Percentiles rank a stretch among this genome's conserved stretches.
Evolutionary conservation across 306 rosid species (phyloP).

Genomic region (Cucumis melo): DNA sequence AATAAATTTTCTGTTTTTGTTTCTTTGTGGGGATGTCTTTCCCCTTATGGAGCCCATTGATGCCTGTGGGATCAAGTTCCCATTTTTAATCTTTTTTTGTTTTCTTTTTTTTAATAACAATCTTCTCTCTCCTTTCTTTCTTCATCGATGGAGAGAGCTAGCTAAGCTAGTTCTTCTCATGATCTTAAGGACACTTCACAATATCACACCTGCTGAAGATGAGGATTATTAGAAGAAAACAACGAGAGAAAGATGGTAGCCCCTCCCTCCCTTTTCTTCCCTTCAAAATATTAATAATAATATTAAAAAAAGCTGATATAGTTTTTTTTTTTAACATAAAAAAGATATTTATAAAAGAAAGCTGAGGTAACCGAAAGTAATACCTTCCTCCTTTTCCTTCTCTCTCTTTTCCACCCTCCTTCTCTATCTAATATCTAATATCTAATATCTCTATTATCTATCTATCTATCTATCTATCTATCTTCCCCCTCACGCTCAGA

Average conservation of each 20-base stretch:
- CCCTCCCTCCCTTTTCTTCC: background rate
- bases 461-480: background rate
- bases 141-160: background rate
- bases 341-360: conserved; percentile 41
- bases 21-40: conserved; percentile 64
- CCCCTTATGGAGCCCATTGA: conserved; percentile 63
- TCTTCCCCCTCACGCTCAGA: background rate
- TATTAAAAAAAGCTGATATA: conserved; percentile 4
- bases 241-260: conserved; percentile 14
- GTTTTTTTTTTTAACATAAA: conserved; percentile 4
- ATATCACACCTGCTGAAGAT: conserved; percentile 32
- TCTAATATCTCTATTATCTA: too few species aligned
- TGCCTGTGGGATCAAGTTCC: conserved; percentile 80
- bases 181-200: conserved; percentile 21
- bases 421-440: background rate
- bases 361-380: conserved; percentile 44
- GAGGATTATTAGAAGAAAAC: conserved; percentile 29
- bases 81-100: background rate
- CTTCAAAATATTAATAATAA: background rate
- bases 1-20: conserved; percentile 28
- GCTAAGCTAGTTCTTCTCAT: background rate
- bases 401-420: conserved; percentile 11
- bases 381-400: conserved; percentile 17
- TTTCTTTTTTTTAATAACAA: too few species aligned
- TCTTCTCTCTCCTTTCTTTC: background rate